Percentiles rank a stretch among this genome's conserved stretches.
Conservation (phyloP, 768 basidiomycete species). For the Lentinula detonsa region DNA sequence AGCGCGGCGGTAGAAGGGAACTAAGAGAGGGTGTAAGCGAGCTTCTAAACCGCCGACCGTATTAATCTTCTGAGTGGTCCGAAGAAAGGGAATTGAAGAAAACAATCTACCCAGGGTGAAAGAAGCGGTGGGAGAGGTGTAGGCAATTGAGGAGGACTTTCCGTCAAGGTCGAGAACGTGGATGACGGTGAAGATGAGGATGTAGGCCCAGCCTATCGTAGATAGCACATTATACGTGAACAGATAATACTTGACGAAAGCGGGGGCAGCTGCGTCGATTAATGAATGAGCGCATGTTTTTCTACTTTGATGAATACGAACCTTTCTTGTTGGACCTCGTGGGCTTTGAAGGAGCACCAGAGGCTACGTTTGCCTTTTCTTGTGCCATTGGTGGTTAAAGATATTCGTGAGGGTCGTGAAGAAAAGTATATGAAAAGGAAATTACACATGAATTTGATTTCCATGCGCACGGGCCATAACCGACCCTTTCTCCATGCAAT, state of each 20-base stretch:
- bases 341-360: background rate
- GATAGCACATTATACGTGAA: conserved; percentile 75
- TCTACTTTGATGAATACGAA: background rate
- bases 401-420: background rate
- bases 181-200: conserved; percentile 52
- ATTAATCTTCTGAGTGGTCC: conserved; percentile 17
- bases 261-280: conserved; percentile 1
- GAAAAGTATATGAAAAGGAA: background rate
- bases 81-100: conserved; percentile 28
- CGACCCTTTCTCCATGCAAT: no score
- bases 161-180: conserved; percentile 44
- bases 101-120: conserved; percentile 31
- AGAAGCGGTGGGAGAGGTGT: conserved; percentile 22
- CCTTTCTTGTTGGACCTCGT: conserved; percentile 5
- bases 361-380: background rate
- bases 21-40: conserved; percentile 30
- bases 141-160: conserved; percentile 21
- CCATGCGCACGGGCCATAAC: background rate
- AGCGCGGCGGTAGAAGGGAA: conserved; percentile 43
- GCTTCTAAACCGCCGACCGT: conserved; percentile 23
- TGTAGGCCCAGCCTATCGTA: conserved; percentile 65
- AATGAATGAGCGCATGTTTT: background rate
- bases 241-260: conserved; percentile 53
- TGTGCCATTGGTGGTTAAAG: background rate
- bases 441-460: no score